Evolutionary conservation across 192 early-diverging fungal species (phyloP).

Genomic region (Dimargaris verticillata): DNA sequence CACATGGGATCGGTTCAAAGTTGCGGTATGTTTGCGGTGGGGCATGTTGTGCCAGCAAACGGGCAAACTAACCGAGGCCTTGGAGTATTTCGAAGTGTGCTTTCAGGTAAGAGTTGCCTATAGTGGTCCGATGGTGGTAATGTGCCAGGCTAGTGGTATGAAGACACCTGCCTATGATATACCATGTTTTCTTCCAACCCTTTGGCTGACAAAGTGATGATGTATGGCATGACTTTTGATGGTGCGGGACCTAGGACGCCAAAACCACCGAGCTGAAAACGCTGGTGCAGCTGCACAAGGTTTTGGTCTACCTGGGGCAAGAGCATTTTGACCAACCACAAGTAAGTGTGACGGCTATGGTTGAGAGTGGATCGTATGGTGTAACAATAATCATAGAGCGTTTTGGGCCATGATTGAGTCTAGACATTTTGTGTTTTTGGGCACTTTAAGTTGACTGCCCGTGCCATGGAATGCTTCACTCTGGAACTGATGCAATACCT

Average conservation of each 20-base stretch:
- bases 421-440: neutral
- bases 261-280: neutral
- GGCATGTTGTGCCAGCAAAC: conserved; percentile 9
- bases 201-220: no score
- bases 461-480: no score
- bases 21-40: neutral
- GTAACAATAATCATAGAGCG: neutral
- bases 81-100: conserved; percentile 9
- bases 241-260: neutral
- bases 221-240: no score
- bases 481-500: neutral
- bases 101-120: neutral
- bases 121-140: no score
- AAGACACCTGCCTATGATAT: no score
- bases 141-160: no score
- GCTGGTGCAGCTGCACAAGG: conserved; percentile 10
- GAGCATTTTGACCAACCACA: neutral
- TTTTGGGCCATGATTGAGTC: neutral
- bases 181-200: no score
- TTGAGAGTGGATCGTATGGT: neutral
- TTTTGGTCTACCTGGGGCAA: neutral
- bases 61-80: neutral
- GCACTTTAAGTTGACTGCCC: no score
- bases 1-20: neutral
- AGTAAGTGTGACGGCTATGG: neutral